A percentile compares a stretch with the other conserved stretches of the same genome.
Evolutionary conservation across 495 filamentous ascomycete species (phyloP).

Genomic region (Penicillium waksmanii): DNA sequence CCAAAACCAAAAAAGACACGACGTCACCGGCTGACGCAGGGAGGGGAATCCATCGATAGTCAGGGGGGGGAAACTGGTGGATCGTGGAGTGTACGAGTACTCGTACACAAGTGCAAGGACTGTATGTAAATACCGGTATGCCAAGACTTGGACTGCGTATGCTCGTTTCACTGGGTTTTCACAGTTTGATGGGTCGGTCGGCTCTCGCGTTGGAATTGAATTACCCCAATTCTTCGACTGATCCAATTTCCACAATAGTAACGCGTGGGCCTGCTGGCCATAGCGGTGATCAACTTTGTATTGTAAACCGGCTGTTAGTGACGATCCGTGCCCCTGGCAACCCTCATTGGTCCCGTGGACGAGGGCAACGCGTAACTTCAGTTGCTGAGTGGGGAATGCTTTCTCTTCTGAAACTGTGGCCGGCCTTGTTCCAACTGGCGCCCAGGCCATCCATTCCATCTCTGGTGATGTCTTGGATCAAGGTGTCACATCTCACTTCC

Average conservation of each 20-base stretch:
- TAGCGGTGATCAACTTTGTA: constrained; percentile 1
- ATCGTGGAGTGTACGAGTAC: constrained; percentile 9
- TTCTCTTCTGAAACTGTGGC: constrained; percentile 12
- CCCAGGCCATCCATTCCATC: constrained; percentile 3
- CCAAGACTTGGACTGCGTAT: constrained; percentile 21
- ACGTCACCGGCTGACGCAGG: constrained; percentile 40
- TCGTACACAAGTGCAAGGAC: too few relatives aligned
- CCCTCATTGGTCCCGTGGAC: constrained; percentile 24
- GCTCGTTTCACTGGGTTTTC: constrained; percentile 8
- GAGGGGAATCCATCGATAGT: constrained; percentile 23
- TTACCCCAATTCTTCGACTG: not conserved
- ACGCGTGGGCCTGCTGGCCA: not conserved
- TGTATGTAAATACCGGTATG: constrained; percentile 17
- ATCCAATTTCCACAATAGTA: constrained; percentile 1
- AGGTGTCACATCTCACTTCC: not conserved
- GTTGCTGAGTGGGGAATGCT: constrained; percentile 15
- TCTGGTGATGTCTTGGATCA: not conserved
- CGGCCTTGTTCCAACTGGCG: constrained; percentile 1
- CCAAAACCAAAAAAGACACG: constrained; percentile 15
- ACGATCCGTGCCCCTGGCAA: constrained; percentile 29
- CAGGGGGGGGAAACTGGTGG: constrained; percentile 21
- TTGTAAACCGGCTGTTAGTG: constrained; percentile 9
- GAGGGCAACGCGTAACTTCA: constrained; percentile 29
- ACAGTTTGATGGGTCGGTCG: not conserved
- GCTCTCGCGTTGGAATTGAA: not conserved